Conservation (phyloP, 768 basidiomycete species). For the Hydnum rufescens region DNA sequence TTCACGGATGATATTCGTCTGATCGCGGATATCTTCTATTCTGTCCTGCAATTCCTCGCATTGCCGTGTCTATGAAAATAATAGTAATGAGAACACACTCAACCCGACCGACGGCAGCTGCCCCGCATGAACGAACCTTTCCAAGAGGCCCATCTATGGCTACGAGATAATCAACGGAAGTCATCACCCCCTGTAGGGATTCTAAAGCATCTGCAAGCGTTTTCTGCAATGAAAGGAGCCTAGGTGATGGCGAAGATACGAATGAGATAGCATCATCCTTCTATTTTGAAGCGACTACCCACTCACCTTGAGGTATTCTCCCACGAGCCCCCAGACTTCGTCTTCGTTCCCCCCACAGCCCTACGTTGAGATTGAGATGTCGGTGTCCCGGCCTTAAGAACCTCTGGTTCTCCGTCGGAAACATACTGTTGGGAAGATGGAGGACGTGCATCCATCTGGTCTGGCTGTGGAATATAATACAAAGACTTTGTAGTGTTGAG, state of each 20-base stretch:
- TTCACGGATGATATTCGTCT: too few species aligned
- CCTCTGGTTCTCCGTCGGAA: conserved; percentile 11
- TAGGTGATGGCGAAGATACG: conserved; percentile 1
- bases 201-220: neutral
- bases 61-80: too few species aligned
- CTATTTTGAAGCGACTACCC: too few species aligned
- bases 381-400: neutral
- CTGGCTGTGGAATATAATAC: conserved; percentile 32
- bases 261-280: too few species aligned
- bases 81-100: too few species aligned
- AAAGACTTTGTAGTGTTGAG: conserved; percentile 39
- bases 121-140: conserved; percentile 13
- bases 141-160: conserved; percentile 6
- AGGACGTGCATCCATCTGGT: conserved; percentile 6
- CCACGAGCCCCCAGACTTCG: conserved; percentile 33
- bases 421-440: conserved; percentile 13
- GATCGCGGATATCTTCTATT: too few species aligned
- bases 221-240: too few species aligned
- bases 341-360: conserved; percentile 11
- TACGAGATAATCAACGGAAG: conserved; percentile 6
- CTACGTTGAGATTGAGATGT: neutral
- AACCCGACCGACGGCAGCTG: too few species aligned
- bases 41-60: too few species aligned
- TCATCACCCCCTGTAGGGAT: neutral
- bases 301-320: conserved; percentile 56